Base-by-base conservation (phyloP, 176 grass and related monocot species). In the Pharus latifolius region DNA sequence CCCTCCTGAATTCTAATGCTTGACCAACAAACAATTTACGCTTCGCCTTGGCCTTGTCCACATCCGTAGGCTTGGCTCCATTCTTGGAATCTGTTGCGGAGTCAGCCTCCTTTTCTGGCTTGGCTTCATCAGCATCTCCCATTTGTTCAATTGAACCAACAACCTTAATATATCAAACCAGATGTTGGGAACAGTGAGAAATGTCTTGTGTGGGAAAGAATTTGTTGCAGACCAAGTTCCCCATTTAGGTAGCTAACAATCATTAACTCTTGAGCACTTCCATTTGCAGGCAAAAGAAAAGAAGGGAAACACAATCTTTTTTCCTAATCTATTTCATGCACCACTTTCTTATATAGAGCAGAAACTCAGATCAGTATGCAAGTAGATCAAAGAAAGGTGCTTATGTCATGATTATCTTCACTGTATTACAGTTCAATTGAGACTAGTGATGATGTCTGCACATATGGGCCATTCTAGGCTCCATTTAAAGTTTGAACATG, bases 21-120 rank as follows among this genome's bases (percentile, higher is more conserved):
- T 99, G 96, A 57, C 96, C 96, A 3, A 99, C 90, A 86, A 88
- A 95, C 35, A 91, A 54, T 69, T 91, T 99, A 20, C 82, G 82
- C 23, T 91, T 99, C 76, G 79, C 59, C 72, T 92, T 96, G 15
- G 44, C 63, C 66, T 88, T 99, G 23, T 99, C 90, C 40, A 87
- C 62, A 55, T 96, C 91, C 78, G 84, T 77, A 33, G 83, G 76
- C 55, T 90, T 90, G 35, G 76, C 75, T 60, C 80, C 83, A 78
- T 71, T 88, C 77, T 99, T 94, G 59, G 89, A 82, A 78, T 94
- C 95, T 77, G 69, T 47, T 51, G 72, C 65, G 16, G 87, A 78
- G 40, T 94, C 90, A 20, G 71, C 60, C 69, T 94, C 90, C 64
- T 91, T 94, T 40, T 98, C 94, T 33, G 78, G 33, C 41, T 85